Evolutionary conservation across 176 grass and related monocot species (phyloP).

Genomic region (Carex parvula): DNA sequence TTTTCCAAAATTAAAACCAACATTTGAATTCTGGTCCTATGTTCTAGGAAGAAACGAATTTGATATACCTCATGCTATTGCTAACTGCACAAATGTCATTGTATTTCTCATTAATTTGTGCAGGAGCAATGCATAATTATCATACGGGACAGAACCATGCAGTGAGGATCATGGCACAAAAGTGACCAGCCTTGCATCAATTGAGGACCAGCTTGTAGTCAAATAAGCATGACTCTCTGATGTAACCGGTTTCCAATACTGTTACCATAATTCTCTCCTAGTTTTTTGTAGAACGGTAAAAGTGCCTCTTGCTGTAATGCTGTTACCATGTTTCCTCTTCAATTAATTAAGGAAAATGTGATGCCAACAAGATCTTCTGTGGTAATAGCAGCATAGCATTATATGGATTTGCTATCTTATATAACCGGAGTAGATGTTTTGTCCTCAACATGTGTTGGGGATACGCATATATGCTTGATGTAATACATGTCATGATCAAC

Average conservation of each 20-base stretch:
- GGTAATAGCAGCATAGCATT: background rate
- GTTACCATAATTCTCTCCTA: background rate
- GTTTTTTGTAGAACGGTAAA: constrained; percentile 6
- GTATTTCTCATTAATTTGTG: background rate
- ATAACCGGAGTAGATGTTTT: background rate
- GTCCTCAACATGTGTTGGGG: background rate
- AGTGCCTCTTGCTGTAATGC: background rate
- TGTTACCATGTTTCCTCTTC: background rate
- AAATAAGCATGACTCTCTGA: background rate
- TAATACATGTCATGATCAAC: background rate
- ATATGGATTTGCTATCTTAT: background rate
- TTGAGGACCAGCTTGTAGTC: background rate
- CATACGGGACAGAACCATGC: background rate
- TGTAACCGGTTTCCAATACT: background rate
- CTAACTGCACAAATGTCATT: background rate
- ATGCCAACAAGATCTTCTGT: constrained; percentile 3
- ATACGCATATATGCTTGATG: background rate
- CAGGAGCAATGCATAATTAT: background rate
- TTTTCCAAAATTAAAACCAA: background rate
- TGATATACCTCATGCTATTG: background rate
- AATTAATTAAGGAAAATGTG: background rate
- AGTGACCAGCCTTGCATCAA: background rate
- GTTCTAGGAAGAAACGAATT: background rate
- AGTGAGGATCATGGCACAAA: background rate
- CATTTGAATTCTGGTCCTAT: background rate